Conservation (phyloP, 176 grass and related monocot species). For the Oryza coarctata region DNA sequence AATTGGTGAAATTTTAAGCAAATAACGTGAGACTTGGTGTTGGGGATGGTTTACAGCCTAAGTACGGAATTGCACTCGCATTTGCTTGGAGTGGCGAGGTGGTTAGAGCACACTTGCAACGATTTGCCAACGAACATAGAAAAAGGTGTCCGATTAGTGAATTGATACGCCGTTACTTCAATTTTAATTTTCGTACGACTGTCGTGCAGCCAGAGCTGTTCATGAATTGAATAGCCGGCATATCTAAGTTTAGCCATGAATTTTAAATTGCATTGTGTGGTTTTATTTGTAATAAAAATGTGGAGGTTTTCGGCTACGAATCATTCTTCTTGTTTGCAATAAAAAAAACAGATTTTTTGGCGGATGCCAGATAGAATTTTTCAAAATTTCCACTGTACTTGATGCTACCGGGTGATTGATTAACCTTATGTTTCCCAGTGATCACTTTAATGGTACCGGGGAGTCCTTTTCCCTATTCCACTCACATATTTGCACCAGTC, state of each 20-base stretch:
- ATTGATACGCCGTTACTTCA: not conserved
- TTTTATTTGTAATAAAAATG: not conserved
- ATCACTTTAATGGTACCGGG: not conserved
- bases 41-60: not conserved
- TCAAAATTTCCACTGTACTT: not conserved
- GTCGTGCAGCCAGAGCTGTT: not conserved
- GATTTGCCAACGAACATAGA: not conserved
- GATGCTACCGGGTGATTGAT: not conserved
- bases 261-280: not conserved
- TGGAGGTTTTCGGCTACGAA: not conserved
- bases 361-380: not conserved
- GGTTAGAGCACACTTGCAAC: not conserved
- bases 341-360: not conserved
- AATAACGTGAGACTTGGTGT: not conserved
- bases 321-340: not conserved
- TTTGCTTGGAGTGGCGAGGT: slow-evolving; percentile 7
- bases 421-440: not conserved
- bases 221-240: not conserved
- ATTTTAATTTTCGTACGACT: not conserved
- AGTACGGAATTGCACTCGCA: not conserved
- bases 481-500: not conserved
- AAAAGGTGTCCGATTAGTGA: not conserved
- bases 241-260: not conserved
- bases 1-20: not conserved
- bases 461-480: not conserved